Evolutionary conservation across 2,329 filamentous ascomycete species (phyloP).

Genomic region (Clonostachys rhizophaga): DNA sequence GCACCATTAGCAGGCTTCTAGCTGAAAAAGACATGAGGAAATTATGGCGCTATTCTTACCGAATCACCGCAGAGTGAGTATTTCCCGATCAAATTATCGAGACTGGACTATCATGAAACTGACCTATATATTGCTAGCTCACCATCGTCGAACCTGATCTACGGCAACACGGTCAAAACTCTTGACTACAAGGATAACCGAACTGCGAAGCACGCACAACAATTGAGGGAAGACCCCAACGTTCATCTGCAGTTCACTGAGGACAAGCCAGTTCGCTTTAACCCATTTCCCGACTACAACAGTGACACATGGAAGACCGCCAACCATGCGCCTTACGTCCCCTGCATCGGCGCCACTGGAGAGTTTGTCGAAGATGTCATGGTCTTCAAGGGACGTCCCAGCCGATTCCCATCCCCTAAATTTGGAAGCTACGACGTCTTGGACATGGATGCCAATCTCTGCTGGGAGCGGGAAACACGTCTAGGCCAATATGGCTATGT

Average conservation of each 20-base stretch:
- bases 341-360: slow-evolving; percentile 63
- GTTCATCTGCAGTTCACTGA: slow-evolving; percentile 30
- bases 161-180: slow-evolving; percentile 47
- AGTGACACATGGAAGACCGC: slow-evolving; percentile 51
- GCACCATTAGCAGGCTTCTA: slow-evolving; percentile 23
- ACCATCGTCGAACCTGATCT: slow-evolving; percentile 45
- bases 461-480: slow-evolving; percentile 65
- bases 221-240: slow-evolving; percentile 24
- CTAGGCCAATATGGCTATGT: slow-evolving; percentile 61
- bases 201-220: slow-evolving; percentile 17
- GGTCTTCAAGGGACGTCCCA: slow-evolving; percentile 58
- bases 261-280: slow-evolving; percentile 52
- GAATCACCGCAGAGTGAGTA: slow-evolving; percentile 32
- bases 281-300: slow-evolving; percentile 71
- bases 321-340: slow-evolving; percentile 52
- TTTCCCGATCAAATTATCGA: slow-evolving; percentile 1
- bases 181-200: slow-evolving; percentile 34
- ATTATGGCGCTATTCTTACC: slow-evolving; percentile 32
- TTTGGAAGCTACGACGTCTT: slow-evolving; percentile 60
- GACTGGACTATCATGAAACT: background rate
- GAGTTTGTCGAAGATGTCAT: slow-evolving; percentile 55
- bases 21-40: slow-evolving; percentile 37
- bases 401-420: slow-evolving; percentile 52
- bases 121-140: slow-evolving; percentile 19
- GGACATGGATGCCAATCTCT: slow-evolving; percentile 57